Percentiles rank a stretch among this genome's conserved stretches.
phyloP scores from a whole-genome alignment of 73 alveolate species.

The Strombidium stylifer region DNA sequence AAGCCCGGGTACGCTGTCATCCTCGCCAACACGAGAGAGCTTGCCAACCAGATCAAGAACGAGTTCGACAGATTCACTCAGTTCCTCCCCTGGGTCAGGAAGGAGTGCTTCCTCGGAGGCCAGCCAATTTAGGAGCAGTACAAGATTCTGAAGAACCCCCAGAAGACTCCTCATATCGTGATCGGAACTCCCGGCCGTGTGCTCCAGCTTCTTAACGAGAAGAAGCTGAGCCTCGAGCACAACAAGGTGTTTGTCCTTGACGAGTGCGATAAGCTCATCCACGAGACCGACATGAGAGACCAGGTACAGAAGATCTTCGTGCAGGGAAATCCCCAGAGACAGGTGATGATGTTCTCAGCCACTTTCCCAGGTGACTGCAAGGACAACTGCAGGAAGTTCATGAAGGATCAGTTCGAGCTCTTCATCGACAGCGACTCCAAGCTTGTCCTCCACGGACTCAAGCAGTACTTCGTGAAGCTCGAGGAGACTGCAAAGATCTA shows the following conservation, averaged over 20 bases:
- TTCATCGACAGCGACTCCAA: constrained; percentile 97
- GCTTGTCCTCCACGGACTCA: constrained; percentile 97
- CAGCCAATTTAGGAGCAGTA: constrained; percentile 88
- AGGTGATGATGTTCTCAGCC: constrained; percentile 99
- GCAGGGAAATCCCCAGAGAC: constrained; percentile 96
- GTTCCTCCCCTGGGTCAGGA: constrained; percentile 83
- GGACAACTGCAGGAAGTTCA: constrained; percentile 87
- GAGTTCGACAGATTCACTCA: constrained; percentile 94
- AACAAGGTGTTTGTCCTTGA: constrained; percentile 93
- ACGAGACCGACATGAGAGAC: constrained; percentile 94
- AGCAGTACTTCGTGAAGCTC: constrained; percentile 97
- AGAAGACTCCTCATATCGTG: constrained; percentile 85
- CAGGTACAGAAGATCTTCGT: constrained; percentile 98
- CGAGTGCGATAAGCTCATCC: constrained; percentile 99
- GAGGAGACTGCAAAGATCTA: constrained; percentile 95
- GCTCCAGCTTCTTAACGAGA: constrained; percentile 88
- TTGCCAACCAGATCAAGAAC: constrained; percentile 97
- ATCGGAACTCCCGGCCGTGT: constrained; percentile 99
- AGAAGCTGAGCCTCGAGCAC: constrained; percentile 85
- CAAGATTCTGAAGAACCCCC: constrained; percentile 71
- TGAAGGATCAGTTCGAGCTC: constrained; percentile 94
- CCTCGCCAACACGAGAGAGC: constrained; percentile 99
- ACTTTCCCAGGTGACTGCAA: constrained; percentile 95
- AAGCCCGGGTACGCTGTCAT: constrained; percentile 97
- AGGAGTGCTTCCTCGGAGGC: constrained; percentile 97